Base-by-base conservation (phyloP, 1,284 basidiomycete species). In the Ceratobasidium papillatum region DNA sequence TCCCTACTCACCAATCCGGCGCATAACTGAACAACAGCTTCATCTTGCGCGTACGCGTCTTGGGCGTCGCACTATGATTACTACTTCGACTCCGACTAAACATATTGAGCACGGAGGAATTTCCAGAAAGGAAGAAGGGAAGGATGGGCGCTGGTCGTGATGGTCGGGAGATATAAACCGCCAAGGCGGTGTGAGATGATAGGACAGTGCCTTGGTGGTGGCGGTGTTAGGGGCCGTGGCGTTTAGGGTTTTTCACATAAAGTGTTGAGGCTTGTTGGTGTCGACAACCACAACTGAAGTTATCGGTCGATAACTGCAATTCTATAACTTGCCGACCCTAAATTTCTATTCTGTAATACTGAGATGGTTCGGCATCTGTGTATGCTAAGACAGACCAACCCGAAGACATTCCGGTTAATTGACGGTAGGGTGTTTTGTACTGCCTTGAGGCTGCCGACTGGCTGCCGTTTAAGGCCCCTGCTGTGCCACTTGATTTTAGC, bases 1-100 rank as follows among this genome's bases (percentile, higher is more conserved):
- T 4, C 41, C n/a, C n/a, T n/a, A 80, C 87, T 77, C 76, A 92
- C 92, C 92, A 93, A 79, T 93, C 92, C 0, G 90, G 90, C 30
- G 86, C 85, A 82, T 93, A 93, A 19, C 89, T 90, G 61, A 84
- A 78, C 30, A 91, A 76, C 3, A 92, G 81, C 34, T 47, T 41
- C 17, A 51, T 49, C 47, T 61, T 25, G 22, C 77, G 47, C n/a
- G 69, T 73, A 19, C 69, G 25, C 38, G 22, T 47, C 32, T 34
- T 49, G 19, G 69, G 52, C 59, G 45, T 41, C 51, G 41, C 65
- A 41, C 52, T 69, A n/a, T n/a, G n/a, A 52, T 27, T 54, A 43
- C 36, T 51, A 1, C 41, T 9, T 14, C 38, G 27, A 19, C 43
- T 32, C 25, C 62, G 22, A 1, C 62, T 4, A 36, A 65, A 65